A percentile compares a stretch with the other conserved stretches of the same genome.
Evolutionary conservation across 2,329 filamentous ascomycete genomes (phyloP).

Genomic region (Apiospora kogelbergensis): DNA sequence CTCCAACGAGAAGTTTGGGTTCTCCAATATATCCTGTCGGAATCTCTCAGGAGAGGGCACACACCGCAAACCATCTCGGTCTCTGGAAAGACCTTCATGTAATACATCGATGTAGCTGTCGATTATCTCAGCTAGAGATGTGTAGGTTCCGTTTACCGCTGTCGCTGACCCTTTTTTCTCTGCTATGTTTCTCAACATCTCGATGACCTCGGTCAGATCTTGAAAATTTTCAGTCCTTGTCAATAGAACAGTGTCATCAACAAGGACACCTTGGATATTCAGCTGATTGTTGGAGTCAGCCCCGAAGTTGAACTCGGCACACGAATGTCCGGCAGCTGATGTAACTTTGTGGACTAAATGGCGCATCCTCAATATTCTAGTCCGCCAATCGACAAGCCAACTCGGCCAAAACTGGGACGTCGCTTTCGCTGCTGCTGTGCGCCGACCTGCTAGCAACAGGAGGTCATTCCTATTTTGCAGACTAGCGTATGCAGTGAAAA

Average conservation of each 20-base stretch:
- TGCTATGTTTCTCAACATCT: background rate
- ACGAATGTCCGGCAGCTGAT: background rate
- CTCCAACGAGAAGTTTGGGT: background rate
- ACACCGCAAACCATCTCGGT: background rate
- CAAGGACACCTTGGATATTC: background rate
- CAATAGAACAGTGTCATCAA: background rate
- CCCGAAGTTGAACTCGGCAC: background rate
- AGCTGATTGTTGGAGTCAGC: background rate
- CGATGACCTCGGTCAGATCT: background rate
- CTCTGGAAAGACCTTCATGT: background rate
- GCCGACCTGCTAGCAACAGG: background rate
- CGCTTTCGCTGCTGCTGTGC: background rate
- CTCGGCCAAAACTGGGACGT: background rate
- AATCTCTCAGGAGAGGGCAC: background rate
- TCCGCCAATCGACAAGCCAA: background rate
- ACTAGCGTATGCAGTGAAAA: background rate
- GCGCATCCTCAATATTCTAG: background rate
- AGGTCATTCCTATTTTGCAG: background rate
- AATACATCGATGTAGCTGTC: background rate
- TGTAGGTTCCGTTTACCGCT: too few species aligned
- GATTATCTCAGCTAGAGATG: too few species aligned
- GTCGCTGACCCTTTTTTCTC: background rate
- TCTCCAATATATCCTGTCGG: background rate
- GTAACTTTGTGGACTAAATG: accelerated
- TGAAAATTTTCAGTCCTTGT: background rate